Evolutionary conservation across 2,329 filamentous ascomycete genomes (phyloP).

Genomic region (Plectosphaerella plurivora): DNA sequence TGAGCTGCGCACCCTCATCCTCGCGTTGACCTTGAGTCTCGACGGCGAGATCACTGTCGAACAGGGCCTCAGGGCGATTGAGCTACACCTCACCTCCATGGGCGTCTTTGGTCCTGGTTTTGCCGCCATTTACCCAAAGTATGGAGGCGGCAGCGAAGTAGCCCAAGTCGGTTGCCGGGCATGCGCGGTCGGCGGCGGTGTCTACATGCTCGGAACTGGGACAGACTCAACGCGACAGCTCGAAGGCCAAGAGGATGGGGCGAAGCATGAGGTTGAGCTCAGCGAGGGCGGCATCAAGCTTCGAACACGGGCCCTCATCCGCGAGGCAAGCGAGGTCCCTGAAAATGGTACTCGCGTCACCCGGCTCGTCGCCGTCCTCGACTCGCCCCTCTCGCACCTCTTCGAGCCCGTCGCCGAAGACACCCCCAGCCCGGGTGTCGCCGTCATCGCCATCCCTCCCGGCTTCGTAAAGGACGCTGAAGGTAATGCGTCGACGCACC

Average conservation of each 20-base stretch:
- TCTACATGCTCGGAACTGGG: conserved; percentile 80
- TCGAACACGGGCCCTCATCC: conserved; percentile 50
- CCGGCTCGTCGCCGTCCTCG: conserved; percentile 65
- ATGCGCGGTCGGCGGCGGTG: conserved; percentile 81
- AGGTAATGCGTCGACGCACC: conserved; percentile 31
- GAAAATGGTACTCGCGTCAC: conserved; percentile 35
- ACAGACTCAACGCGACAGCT: conserved; percentile 35
- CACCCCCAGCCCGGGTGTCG: conserved; percentile 68
- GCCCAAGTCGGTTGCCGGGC: conserved; percentile 89
- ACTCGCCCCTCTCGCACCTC: conserved; percentile 57
- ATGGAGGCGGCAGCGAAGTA: conserved; percentile 85
- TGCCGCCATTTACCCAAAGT: conserved; percentile 85
- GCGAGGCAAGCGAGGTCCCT: conserved; percentile 27
- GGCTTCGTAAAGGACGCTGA: conserved; percentile 33
- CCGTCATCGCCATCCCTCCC: conserved; percentile 62
- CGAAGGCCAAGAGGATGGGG: conserved; percentile 16
- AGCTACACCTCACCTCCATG: conserved; percentile 79
- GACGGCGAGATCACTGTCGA: conserved; percentile 55
- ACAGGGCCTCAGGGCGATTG: conserved; percentile 68
- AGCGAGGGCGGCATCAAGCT: conserved; percentile 51
- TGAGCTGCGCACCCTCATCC: conserved; percentile 58
- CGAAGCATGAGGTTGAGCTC: conserved; percentile 41
- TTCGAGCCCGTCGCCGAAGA: conserved; percentile 73
- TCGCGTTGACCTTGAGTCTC: conserved; percentile 71
- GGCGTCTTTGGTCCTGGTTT: conserved; percentile 87